Evolutionary conservation across 441 rosid genomes (phyloP).

Genomic region (Syzygium syzygioides): DNA sequence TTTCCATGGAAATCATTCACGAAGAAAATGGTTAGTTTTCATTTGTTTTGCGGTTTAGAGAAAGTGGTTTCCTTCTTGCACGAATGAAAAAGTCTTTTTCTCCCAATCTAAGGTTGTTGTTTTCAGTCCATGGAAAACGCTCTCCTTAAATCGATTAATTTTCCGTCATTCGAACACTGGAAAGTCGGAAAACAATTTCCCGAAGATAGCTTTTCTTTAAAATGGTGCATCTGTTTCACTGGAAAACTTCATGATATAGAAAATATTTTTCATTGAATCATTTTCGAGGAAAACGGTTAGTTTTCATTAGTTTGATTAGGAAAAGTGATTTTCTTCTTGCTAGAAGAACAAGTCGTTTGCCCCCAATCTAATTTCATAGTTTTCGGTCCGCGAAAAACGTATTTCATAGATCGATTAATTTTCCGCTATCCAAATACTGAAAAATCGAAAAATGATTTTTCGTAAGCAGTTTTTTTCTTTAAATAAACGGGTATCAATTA

Average conservation of each 20-base stretch:
- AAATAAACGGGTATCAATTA: neutral
- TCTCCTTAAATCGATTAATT: accelerated
- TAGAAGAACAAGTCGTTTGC: neutral
- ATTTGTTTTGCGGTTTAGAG: neutral
- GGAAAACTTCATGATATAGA: neutral
- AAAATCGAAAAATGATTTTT: neutral
- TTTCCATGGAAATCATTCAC: no score
- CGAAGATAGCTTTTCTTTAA: no score
- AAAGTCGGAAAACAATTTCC: no score
- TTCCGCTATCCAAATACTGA: accelerated
- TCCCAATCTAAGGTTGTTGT: no score
- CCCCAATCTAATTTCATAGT: neutral
- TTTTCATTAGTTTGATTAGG: accelerated
- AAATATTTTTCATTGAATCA: neutral
- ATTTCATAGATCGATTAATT: accelerated
- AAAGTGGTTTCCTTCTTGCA: neutral
- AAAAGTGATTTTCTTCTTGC: neutral
- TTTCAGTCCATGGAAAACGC: neutral
- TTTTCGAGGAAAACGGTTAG: neutral
- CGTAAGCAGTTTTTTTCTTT: neutral
- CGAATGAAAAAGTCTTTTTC: neutral
- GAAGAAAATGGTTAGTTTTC: no score
- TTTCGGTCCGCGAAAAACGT: accelerated
- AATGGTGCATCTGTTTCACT: neutral
- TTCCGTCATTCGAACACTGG: neutral